Base-by-base conservation (phyloP, 129 eudicot genomes). In the Arctium minus region DNA sequence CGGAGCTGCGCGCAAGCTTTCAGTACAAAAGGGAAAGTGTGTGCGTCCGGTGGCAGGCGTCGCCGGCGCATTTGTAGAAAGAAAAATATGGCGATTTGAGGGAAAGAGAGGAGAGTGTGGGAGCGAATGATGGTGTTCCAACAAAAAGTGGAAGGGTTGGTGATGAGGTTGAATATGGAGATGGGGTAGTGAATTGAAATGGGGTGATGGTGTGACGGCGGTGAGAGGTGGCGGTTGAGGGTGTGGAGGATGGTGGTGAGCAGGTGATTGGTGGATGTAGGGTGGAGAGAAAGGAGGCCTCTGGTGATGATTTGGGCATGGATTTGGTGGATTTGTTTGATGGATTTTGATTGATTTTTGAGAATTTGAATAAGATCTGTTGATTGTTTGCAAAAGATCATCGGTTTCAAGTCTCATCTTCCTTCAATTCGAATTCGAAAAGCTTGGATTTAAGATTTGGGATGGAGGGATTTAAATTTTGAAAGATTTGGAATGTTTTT, bases 21-120 rank as follows among this genome's bases (percentile, higher is more conserved):
- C 3, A 91, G 81, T 10, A 80, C 85, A 83, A 93, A 93, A 78
- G 97, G 97, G 85, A 69, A 91, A 29, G 96, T 91, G 83, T 91
- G 90, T 35, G 81, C 46, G 74, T 90, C 98, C 15, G 88, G 90
- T 0, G 81, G 65, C 67, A 89, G 73, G 2, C 87, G 60, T 18
- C 9, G 42, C 33, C 87, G 85, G 7, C 91, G 88, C 98, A 93
- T 91, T 81, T 77, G 82, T 56, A 72, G 15, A 62, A 85, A 92
- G 46, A 83, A 79, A 39, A 44, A n/a, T 38, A 92, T 53, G 42
- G 94, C 92, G 5, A 64, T 62, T 68, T 80, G 27, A 44, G 97
- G 97, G 4, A 32, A 73, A 36, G 77, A 79, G 50, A 90, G 87
- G 56, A 90, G 89, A 22, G 86, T 88, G 53, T 87, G 88, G 36